These are phyloP conservation scores for Sphagnum fallax DNA, from an alignment of 228 moss, liverwort and hornwort species.

Conservation along the genomic window DNA sequence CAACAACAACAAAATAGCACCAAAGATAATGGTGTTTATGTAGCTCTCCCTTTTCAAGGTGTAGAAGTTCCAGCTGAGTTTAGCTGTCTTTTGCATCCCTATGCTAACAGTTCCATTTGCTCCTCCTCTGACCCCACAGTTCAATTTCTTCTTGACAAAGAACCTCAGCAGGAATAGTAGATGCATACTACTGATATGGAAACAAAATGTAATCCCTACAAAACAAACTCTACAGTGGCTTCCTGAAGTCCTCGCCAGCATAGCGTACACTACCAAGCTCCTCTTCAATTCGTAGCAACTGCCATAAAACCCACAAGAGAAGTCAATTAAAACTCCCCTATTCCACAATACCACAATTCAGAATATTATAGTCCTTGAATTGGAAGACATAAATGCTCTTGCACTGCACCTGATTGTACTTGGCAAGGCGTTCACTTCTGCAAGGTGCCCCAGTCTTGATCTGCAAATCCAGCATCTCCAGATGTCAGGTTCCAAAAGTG, in stretches of 20 bases:
- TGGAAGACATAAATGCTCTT: no score
- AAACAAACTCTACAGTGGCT: slow-evolving; percentile 36
- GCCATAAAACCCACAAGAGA: slow-evolving; percentile 1
- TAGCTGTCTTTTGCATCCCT: no score
- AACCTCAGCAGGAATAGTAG: no score
- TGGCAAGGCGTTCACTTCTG: slow-evolving; percentile 91
- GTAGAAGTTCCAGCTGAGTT: no score
- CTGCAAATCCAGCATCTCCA: slow-evolving; percentile 21
- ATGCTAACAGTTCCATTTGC: no score
- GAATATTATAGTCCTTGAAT: no score
- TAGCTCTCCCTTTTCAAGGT: no score
- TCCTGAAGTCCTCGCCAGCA: slow-evolving; percentile 79
- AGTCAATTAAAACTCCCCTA: neutral
- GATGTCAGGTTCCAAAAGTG: no score
- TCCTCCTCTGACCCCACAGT: no score
- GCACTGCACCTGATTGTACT: slow-evolving; percentile 50
- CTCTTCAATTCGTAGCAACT: slow-evolving; percentile 87
- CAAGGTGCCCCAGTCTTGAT: slow-evolving; percentile 97
- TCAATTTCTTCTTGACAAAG: no score
- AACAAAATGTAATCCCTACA: neutral
- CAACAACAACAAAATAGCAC: no score
- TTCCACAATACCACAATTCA: neutral
- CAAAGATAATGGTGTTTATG: no score
- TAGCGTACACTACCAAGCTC: slow-evolving; percentile 79
- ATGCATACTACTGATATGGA: neutral